Evolutionary conservation across 371 early-diverging fungal genomes (phyloP), one percentile per base, ranked within the genome.

Genomic region (Mucor indicus): DNA sequence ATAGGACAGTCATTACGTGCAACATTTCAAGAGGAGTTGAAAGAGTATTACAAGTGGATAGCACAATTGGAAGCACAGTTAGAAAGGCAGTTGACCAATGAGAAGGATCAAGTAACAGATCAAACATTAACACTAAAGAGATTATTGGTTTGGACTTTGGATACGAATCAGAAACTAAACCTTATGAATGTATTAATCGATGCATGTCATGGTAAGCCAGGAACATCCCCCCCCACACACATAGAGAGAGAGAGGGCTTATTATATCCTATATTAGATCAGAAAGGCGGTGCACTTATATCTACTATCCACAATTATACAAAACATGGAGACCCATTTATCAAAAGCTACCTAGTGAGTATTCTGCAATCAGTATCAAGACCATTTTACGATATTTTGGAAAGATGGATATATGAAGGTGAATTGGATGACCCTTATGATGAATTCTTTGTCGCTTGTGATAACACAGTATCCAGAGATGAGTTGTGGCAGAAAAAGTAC

Each of bases 331-430:
- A 96, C 57, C 92, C 95, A 3, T 82, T 87, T 21, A 83, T 92
- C 27, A 82, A 87, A 50, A 53, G 81, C 15, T 93, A 91, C 62
- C 77, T 92, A 19, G 69, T 80, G n/a, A 60, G 79, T n/a, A 79
- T 94, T 60, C 67, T 96, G n/a, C 75, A 79, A 45, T 70, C 86
- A 52, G 85, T 92, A 0, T 85, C 95, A 0, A 70, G 66, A 22
- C 97, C 98, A 4, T 95, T 96, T 62, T 93, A 85, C 56, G 81
- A 83, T 41, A 93, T 93, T 81, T 73, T 98, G 15, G 82, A 81
- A 35, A 79, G 85, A n/a, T 98, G 98, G 98, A 83, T 98, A 15
- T 91, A 88, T 39, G 92, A 92, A 55, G 98, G 98, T 12, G 95
- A 94, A 64, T 69, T 98, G 24, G 86, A 87, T 19, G 98, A 98